Base-by-base conservation (phyloP, 306 rosid species). In the Lablab purpureus region DNA sequence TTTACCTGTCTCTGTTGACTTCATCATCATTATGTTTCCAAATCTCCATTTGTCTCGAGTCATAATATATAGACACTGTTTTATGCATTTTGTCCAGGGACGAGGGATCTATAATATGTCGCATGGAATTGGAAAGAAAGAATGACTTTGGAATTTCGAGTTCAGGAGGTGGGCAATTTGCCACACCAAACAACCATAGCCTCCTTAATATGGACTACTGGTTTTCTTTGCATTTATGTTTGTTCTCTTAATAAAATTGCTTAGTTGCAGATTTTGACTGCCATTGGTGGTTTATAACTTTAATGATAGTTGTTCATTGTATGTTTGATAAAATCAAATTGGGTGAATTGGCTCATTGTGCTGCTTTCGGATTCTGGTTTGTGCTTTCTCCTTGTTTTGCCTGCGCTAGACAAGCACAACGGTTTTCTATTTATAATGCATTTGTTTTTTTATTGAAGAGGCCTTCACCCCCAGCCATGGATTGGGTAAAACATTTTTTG, bases 51-150 rank as follows among this genome's bases (percentile, higher is more conserved):
- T 65, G 51, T 54, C 51, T 34, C 11, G n/a, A 8, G 34, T n/a
- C 13, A 66, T n/a, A n/a, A 68, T 47, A 60, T 3, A 59, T 37
- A 0, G 25, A 49, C 67, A 34, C 51, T 52, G 40, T 36, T 76
- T 32, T 65, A 11, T 49, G 32, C 15, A 18, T 69, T 68, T 66
- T 64, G 28, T 62, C 6, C 93, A 95, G 99, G 99, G 96, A 60
- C 89, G 94, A 36, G 99, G 99, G 46, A 83, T 93, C 78, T 95
- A 95, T 73, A 91, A 95, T 69, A 83, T 95, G 98, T 88, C 97
- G 0, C 91, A 90, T 72, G 99, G 99, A 50, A 95, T 90, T 6
- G 99, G 99, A 47, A 95, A 95, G 97, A 93, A 95, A 77, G 98
- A 92, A 84, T 95, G 94, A 94, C 22, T 56, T 50, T 32, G 81